phyloP scores from a whole-genome alignment of 257 asterid species.

The Schizonepeta tenuifolia region DNA sequence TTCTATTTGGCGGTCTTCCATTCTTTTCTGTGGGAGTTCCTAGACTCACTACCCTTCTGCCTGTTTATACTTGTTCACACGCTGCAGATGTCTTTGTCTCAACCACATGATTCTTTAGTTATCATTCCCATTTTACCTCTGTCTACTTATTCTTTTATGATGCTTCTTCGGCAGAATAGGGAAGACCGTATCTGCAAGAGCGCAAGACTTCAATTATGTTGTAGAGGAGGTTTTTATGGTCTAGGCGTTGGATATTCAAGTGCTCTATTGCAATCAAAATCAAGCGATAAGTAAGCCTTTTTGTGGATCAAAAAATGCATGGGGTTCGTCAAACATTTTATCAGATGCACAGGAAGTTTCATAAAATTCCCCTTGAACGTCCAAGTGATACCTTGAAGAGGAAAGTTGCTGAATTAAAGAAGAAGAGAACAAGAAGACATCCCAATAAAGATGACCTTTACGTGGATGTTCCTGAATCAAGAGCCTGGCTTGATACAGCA shows the following conservation, averaged over 20 bases:
- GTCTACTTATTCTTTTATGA: background rate
- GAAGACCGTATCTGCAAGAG: background rate
- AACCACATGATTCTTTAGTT: constrained; percentile 3
- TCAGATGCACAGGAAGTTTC: constrained; percentile 52
- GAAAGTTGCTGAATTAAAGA: constrained; percentile 54
- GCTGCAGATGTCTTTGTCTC: background rate
- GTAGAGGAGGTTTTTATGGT: constrained; percentile 1
- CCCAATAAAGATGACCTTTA: constrained; percentile 54
- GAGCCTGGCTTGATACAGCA: constrained; percentile 71
- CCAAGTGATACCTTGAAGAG: constrained; percentile 76
- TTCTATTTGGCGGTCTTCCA: background rate
- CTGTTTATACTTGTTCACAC: background rate
- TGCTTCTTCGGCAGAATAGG: background rate
- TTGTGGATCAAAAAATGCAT: constrained; percentile 38
- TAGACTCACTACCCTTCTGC: background rate
- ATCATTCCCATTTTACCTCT: background rate
- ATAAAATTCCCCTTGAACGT: constrained; percentile 49
- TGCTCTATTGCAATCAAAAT: background rate
- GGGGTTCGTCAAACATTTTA: constrained; percentile 44
- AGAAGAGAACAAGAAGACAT: constrained; percentile 50
- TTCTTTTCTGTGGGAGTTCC: background rate
- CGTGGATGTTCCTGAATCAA: constrained; percentile 80
- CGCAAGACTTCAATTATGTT: constrained; percentile 7
- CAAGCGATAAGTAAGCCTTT: constrained; percentile 23
- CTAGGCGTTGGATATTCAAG: constrained; percentile 1